phyloP scores from a whole-genome alignment of 495 filamentous ascomycete species.

The Paragyromitra xinjiangensis region DNA sequence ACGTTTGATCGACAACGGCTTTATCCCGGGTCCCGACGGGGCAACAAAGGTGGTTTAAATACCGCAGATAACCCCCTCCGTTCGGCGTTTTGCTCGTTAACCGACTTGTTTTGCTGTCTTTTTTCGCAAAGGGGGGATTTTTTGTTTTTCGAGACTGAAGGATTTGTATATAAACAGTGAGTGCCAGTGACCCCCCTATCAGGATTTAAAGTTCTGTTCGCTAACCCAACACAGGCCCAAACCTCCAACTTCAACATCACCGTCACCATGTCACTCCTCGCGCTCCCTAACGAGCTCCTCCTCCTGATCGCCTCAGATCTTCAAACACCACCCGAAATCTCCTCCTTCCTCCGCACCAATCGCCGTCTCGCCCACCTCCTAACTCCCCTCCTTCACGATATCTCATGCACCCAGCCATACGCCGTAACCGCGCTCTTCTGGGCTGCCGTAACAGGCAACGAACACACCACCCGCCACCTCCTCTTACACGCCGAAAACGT shows the following conservation, averaged over 20 bases:
- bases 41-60: constrained; percentile 21
- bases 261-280: constrained; percentile 33
- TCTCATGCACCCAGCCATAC: constrained; percentile 29
- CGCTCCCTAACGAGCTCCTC: constrained; percentile 46
- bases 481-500: constrained; percentile 19
- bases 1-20: constrained; percentile 39
- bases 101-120: not conserved
- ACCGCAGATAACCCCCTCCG: constrained; percentile 3
- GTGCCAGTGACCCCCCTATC: constrained; percentile 10
- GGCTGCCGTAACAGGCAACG: constrained; percentile 38
- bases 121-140: not conserved
- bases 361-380: constrained; percentile 38
- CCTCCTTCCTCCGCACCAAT: constrained; percentile 36
- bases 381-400: constrained; percentile 30
- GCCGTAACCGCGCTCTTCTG: constrained; percentile 43
- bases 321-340: constrained; percentile 20
- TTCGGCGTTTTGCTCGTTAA: not conserved
- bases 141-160: not conserved
- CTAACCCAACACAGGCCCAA: constrained; percentile 1
- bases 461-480: constrained; percentile 17
- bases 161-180: not conserved
- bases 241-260: not conserved
- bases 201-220: not conserved
- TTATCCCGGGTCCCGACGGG: constrained; percentile 7
- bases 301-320: constrained; percentile 38